Evolutionary conservation across 768 basidiomycete genomes (phyloP).

Genomic region (Hortiboletus campestris): DNA sequence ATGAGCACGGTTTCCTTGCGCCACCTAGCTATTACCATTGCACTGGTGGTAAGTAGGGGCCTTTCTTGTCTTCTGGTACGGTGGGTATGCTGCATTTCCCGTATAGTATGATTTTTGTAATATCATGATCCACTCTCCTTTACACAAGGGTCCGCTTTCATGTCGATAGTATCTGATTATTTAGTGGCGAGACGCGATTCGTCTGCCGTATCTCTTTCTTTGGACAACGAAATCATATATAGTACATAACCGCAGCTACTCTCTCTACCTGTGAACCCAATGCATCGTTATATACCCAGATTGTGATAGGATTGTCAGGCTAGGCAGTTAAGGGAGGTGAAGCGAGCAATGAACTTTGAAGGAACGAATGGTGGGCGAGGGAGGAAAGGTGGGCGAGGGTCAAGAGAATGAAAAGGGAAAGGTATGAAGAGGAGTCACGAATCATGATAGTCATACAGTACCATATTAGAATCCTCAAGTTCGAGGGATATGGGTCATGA

Average conservation of each 20-base stretch:
- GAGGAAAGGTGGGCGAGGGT: no score
- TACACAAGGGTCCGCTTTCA: background rate
- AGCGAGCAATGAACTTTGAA: conserved; percentile 15
- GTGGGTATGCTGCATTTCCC: background rate
- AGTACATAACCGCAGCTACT: no score
- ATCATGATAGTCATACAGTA: background rate
- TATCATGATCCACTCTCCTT: background rate
- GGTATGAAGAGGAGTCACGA: background rate
- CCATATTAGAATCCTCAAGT: background rate
- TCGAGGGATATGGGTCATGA: no score
- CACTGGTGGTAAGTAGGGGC: background rate
- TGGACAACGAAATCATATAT: no score
- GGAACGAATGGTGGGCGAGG: background rate
- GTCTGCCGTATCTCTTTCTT: background rate
- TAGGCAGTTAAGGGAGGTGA: conserved; percentile 20
- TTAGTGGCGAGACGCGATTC: background rate
- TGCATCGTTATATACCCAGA: no score
- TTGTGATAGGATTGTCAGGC: background rate
- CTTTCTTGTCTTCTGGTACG: background rate
- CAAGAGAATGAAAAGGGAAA: background rate
- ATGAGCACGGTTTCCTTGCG: conserved; percentile 7
- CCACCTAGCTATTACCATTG: conserved; percentile 16
- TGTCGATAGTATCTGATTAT: background rate
- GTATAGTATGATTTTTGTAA: background rate
- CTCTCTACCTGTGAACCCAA: no score